These are phyloP conservation scores for Arxiozyma bovina DNA, from an alignment of 1,139 yeast genomes.

Conservation along the genomic window DNA sequence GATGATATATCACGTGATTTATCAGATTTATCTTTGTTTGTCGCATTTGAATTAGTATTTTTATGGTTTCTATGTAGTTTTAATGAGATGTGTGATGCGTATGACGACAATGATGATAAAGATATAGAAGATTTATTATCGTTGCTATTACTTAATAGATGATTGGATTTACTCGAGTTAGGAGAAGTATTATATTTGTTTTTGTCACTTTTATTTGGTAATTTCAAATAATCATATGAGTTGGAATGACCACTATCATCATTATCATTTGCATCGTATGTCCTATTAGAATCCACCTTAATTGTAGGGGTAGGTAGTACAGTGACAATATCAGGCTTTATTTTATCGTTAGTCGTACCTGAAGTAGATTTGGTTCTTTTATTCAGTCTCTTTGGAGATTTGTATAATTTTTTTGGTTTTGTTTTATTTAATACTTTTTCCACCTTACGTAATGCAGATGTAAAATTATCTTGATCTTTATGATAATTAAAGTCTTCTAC, in stretches of 20 bases:
- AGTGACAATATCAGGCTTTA: not conserved
- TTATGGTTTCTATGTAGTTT: not conserved
- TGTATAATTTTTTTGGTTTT: conserved; percentile 18
- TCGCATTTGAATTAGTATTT: no score
- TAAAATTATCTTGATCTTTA: not conserved
- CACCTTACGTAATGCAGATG: conserved; percentile 8
- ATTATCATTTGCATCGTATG: not conserved
- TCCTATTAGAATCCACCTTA: not conserved
- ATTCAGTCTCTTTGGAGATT: conserved; percentile 10
- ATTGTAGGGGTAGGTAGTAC: not conserved
- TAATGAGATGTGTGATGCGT: not conserved
- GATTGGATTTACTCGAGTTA: not conserved
- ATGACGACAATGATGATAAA: not conserved
- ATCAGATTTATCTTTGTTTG: not conserved
- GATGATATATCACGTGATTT: not conserved
- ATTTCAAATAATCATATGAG: not conserved
- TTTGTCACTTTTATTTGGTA: not conserved
- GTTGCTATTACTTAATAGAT: not conserved
- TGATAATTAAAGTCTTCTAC: not conserved
- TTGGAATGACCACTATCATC: not conserved
- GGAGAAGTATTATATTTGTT: not conserved
- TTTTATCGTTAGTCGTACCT: not conserved
- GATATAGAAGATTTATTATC: not conserved
- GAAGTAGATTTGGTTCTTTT: not conserved
- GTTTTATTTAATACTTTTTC: conserved; percentile 18